These are phyloP conservation scores for Aureobasidium leucospermi DNA, from an alignment of 2,329 filamentous ascomycete genomes.

Conservation along the genomic window DNA sequence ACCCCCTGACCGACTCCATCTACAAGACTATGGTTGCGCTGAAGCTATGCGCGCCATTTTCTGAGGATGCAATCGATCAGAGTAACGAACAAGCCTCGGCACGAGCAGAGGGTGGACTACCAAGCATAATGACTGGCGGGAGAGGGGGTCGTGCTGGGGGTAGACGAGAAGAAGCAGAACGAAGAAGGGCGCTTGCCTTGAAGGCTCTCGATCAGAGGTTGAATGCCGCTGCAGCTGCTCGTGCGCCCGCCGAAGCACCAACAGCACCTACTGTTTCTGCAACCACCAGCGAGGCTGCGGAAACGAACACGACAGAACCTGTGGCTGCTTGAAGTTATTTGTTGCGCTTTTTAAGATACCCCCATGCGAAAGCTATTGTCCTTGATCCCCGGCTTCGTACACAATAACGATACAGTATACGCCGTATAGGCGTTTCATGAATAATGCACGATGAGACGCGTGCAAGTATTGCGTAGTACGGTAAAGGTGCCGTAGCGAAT, in stretches of 20 bases:
- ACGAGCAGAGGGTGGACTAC: conserved; percentile 53
- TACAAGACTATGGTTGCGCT: conserved; percentile 69
- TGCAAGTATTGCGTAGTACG: not conserved
- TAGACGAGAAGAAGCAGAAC: conserved; percentile 84
- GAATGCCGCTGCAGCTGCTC: conserved; percentile 60
- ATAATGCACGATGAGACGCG: not conserved
- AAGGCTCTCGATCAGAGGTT: conserved; percentile 88
- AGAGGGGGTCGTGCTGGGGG: conserved; percentile 41
- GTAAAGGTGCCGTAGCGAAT: not conserved
- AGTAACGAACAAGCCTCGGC: conserved; percentile 64
- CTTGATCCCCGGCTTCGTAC: not conserved
- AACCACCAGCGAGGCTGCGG: not conserved
- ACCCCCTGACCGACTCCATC: conserved; percentile 63
- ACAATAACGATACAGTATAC: not conserved
- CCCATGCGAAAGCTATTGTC: not conserved
- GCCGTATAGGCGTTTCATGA: too few relatives aligned
- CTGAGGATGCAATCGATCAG: conserved; percentile 67
- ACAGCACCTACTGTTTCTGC: not conserved
- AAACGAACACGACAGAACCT: not conserved
- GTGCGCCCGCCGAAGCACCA: conserved; percentile 1
- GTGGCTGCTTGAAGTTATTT: not conserved
- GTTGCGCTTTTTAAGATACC: not conserved
- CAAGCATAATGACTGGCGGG: conserved; percentile 49
- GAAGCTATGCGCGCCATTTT: conserved; percentile 77
- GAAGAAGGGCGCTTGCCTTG: conserved; percentile 78